phyloP scores from a whole-genome alignment of 805 yeast genomes.

The Kazachstania kunashirensis region DNA sequence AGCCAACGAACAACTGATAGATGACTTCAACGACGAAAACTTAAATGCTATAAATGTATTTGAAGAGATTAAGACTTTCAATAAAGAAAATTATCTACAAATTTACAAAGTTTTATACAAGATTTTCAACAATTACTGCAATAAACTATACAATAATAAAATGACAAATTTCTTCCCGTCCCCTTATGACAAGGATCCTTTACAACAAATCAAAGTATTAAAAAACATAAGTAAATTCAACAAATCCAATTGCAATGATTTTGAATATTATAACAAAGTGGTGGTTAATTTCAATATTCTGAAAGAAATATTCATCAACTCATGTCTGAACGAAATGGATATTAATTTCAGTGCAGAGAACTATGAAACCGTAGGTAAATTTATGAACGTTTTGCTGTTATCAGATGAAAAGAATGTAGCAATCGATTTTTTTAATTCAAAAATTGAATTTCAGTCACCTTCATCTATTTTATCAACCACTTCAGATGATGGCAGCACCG shows the following conservation, averaged over 20 bases:
- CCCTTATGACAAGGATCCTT: conserved; percentile 20
- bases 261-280: conserved; percentile 11
- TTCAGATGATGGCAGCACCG: not conserved
- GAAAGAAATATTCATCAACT: conserved; percentile 58
- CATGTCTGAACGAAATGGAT: conserved; percentile 61
- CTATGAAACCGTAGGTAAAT: conserved; percentile 29
- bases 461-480: not conserved
- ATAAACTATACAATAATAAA: conserved; percentile 17
- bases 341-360: conserved; percentile 42
- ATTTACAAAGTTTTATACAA: conserved; percentile 12
- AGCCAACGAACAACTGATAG: conserved; percentile 4
- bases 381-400: conserved; percentile 29
- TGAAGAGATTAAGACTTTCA: conserved; percentile 12
- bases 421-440: conserved; percentile 34
- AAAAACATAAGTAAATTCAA: conserved; percentile 15
- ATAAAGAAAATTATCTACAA: conserved; percentile 8
- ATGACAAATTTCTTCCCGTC: conserved; percentile 20
- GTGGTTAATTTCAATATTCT: conserved; percentile 18
- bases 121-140: conserved; percentile 16
- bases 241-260: conserved; percentile 15
- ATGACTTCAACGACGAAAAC: conserved; percentile 1
- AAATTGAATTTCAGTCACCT: conserved; percentile 20
- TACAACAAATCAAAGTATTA: conserved; percentile 20
- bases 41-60: conserved; percentile 13
- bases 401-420: conserved; percentile 31